A percentile compares a stretch with the other conserved stretches of the same genome.
phyloP scores from a whole-genome alignment of 2,329 filamentous ascomycete genomes.

The Phyllosticta citribraziliensis region DNA sequence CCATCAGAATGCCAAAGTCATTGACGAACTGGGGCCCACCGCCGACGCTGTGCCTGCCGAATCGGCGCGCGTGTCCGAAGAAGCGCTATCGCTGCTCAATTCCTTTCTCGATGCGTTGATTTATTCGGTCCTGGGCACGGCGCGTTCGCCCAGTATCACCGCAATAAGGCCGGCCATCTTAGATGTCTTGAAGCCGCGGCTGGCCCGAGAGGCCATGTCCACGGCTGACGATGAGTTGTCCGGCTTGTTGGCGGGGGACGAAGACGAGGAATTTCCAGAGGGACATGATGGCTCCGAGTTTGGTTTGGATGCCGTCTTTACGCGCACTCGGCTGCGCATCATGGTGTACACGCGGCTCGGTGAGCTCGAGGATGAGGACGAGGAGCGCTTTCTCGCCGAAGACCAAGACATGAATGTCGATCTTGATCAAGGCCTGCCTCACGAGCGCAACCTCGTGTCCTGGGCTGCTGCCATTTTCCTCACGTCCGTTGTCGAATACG shows the following conservation, averaged over 20 bases:
- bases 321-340: slow-evolving; percentile 79
- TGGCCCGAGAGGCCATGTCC: slow-evolving; percentile 74
- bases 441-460: slow-evolving; percentile 48
- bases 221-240: slow-evolving; percentile 78
- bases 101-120: slow-evolving; percentile 88
- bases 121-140: slow-evolving; percentile 75
- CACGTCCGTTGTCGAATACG: slow-evolving; percentile 86
- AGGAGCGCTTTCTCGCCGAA: slow-evolving; percentile 74
- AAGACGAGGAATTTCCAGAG: slow-evolving; percentile 40
- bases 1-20: slow-evolving; percentile 67
- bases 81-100: slow-evolving; percentile 72
- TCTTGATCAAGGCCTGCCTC: background rate
- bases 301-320: slow-evolving; percentile 91
- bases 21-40: slow-evolving; percentile 59
- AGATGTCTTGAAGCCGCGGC: slow-evolving; percentile 79
- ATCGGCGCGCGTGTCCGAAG: slow-evolving; percentile 62
- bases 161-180: slow-evolving; percentile 71
- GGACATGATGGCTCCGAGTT: slow-evolving; percentile 46
- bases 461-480: slow-evolving; percentile 92
- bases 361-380: slow-evolving; percentile 96
- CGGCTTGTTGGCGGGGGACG: slow-evolving; percentile 81
- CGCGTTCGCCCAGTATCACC: slow-evolving; percentile 66
- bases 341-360: slow-evolving; percentile 98
- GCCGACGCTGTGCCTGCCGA: slow-evolving; percentile 47
- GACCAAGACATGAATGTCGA: slow-evolving; percentile 15